Evolutionary conservation across 2,329 filamentous ascomycete species (phyloP).

Genomic region (Ophiocordyceps camponoti-rufipedis): DNA sequence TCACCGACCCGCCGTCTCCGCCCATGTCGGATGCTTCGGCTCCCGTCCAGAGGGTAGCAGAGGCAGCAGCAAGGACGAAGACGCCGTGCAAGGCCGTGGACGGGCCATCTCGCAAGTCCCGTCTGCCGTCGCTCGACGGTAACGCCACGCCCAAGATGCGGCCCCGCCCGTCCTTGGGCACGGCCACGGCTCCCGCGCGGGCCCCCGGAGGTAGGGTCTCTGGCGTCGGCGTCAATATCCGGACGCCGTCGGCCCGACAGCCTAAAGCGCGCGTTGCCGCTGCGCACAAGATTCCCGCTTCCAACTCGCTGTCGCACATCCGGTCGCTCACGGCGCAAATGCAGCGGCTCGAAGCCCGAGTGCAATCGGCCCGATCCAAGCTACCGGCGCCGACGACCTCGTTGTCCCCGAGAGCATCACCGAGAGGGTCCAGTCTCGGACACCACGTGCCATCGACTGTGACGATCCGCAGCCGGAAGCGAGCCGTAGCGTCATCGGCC

Average conservation of each 20-base stretch:
- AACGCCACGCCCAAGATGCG: slow-evolving; percentile 40
- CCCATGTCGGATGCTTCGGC: slow-evolving; percentile 76
- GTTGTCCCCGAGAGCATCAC: slow-evolving; percentile 65
- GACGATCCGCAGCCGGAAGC: slow-evolving; percentile 52
- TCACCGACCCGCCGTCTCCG: slow-evolving; percentile 78
- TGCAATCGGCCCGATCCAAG: slow-evolving; percentile 81
- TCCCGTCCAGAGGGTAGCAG: slow-evolving; percentile 31
- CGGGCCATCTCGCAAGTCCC: slow-evolving; percentile 22
- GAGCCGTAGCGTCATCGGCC: slow-evolving; percentile 37
- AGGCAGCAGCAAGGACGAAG: slow-evolving; percentile 21
- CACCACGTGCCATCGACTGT: slow-evolving; percentile 28
- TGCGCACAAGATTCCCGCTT: slow-evolving; percentile 33
- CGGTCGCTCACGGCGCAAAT: slow-evolving; percentile 89
- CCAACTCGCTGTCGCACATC: slow-evolving; percentile 74
- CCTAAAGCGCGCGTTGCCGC: slow-evolving; percentile 36
- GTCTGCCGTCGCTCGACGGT: slow-evolving; percentile 35
- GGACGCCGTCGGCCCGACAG: slow-evolving; percentile 26
- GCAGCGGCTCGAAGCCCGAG: slow-evolving; percentile 86
- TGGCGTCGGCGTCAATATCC: slow-evolving; percentile 23
- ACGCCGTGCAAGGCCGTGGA: slow-evolving; percentile 12
- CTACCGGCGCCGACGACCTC: slow-evolving; percentile 64
- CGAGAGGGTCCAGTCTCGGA: slow-evolving; percentile 25
- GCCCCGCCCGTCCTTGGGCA: slow-evolving; percentile 21
- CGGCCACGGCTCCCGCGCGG: background rate
- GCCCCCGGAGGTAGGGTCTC: slow-evolving; percentile 20